Evolutionary conservation across 2,329 filamentous ascomycete species (phyloP), one percentile per base, ranked within the genome.

Genomic region (Scytalidium sp.): DNA sequence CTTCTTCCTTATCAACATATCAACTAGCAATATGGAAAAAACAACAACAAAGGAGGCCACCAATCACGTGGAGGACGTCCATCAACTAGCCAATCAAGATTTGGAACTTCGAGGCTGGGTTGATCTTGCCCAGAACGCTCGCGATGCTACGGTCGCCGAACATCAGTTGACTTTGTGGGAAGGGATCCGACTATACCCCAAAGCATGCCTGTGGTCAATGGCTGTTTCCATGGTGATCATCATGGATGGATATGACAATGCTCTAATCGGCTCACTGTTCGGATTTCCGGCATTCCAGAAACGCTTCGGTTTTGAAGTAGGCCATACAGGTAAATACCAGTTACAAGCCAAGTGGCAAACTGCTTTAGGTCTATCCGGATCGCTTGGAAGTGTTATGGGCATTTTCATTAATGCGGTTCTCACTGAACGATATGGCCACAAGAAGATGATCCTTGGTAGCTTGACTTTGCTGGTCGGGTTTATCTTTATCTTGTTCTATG

Each of bases 401-500:
- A 45, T 45, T 17, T 29, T 50, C 23, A 17, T 41, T 3, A 50
- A 50, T 32, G 75, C 74, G 17, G 74, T 68, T 61, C 67, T 73
- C 9, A 72, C 70, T 19, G 71, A 75, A 49, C 66, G 67, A 6
- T 75, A 74, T 49, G 75, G 75, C 43, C 75, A 76, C 48, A 69
- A 72, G 21, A 71, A 70, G 41, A 74, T 73, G 0, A 66, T 76
- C 49, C 66, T 78, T 53, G 60, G 64, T 5, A 73, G 69, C 52
- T 64, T 76, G 13, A 51, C 69, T 17, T 54, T 73, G 41, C 64
- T 77, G 50, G 67, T 64, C 17, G 70, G 67, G 3, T 74, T 71
- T 59, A 74, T 71, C 19, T 64, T 72, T 11, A 70, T 76, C 49
- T 72, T 74, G 56, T 75, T 76, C 64, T 75, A 72, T 2, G 73